Conservation (phyloP, 202 grass and related monocot species). For the Dendrocalamus latiflorus region DNA sequence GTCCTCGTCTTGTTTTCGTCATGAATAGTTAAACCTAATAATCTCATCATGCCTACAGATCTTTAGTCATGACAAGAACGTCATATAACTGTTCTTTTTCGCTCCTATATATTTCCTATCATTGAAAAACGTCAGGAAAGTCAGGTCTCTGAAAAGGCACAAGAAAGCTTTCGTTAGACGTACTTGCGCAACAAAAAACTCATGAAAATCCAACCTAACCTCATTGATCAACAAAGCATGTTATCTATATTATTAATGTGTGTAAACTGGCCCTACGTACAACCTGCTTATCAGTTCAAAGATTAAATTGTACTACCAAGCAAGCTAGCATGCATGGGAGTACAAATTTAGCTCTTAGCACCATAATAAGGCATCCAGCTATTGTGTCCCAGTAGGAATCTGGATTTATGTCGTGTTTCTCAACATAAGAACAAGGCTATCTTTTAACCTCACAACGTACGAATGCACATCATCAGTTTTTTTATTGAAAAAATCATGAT, state of each 20-base stretch:
- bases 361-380: neutral
- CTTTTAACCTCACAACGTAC: neutral
- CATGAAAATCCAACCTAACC: slow-evolving; percentile 1
- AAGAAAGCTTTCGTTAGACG: too few relatives aligned
- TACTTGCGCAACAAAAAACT: neutral
- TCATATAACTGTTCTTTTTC: neutral
- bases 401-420: neutral
- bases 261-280: neutral
- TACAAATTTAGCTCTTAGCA: neutral
- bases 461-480: neutral
- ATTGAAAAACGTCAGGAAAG: neutral
- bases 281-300: neutral
- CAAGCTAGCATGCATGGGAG: neutral
- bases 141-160: slow-evolving; percentile 4
- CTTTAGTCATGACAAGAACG: neutral
- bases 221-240: neutral
- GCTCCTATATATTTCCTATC: neutral
- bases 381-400: neutral
- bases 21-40: slow-evolving; percentile 41
- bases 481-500: neutral
- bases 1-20: slow-evolving; percentile 27
- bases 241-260: neutral
- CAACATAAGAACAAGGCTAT: neutral
- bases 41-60: neutral
- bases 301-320: neutral